phyloP scores from a whole-genome alignment of 2,329 filamentous ascomycete genomes.

The Hypoxylon sp. region DNA sequence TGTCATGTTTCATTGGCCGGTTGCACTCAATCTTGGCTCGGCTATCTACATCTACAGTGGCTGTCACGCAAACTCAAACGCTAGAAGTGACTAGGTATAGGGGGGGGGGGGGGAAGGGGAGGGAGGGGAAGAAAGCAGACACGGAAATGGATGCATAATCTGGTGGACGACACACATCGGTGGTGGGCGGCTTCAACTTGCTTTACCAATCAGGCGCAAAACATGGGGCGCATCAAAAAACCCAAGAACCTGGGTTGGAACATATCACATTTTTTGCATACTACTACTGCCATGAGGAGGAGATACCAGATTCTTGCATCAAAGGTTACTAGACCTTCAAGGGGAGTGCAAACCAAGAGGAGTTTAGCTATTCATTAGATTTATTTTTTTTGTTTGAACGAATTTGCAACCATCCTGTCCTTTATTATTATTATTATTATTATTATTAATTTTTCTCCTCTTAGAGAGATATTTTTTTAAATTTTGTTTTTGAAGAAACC shows the following conservation, averaged over 20 bases:
- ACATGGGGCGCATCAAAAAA: constrained; percentile 33
- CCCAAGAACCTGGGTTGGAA: constrained; percentile 33
- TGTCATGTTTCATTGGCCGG: constrained; percentile 34
- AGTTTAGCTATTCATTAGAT: constrained; percentile 20
- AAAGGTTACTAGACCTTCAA: constrained; percentile 46
- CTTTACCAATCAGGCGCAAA: constrained; percentile 41
- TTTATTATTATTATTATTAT: not conserved
- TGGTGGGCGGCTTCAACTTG: constrained; percentile 33
- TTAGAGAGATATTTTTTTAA: too few species aligned
- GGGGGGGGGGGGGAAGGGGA: not conserved
- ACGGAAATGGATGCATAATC: constrained; percentile 40
- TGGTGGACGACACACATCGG: constrained; percentile 39
- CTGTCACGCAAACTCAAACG: constrained; percentile 17
- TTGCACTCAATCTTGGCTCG: constrained; percentile 43
- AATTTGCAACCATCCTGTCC: constrained; percentile 9
- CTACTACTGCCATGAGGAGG: constrained; percentile 36
- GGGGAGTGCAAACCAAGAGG: constrained; percentile 31
- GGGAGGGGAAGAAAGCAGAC: constrained; percentile 4
- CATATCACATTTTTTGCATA: constrained; percentile 33
- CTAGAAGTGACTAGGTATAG: constrained; percentile 1
- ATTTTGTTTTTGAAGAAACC: too few species aligned
- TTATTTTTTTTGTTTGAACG: constrained; percentile 6
- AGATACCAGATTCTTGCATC: constrained; percentile 47
- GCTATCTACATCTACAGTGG: constrained; percentile 41
- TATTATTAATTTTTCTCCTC: too few species aligned